Percentiles rank a stretch among this genome's conserved stretches.
phyloP scores from a whole-genome alignment of 441 rosid species.

The Arabidopsis hybrid region DNA sequence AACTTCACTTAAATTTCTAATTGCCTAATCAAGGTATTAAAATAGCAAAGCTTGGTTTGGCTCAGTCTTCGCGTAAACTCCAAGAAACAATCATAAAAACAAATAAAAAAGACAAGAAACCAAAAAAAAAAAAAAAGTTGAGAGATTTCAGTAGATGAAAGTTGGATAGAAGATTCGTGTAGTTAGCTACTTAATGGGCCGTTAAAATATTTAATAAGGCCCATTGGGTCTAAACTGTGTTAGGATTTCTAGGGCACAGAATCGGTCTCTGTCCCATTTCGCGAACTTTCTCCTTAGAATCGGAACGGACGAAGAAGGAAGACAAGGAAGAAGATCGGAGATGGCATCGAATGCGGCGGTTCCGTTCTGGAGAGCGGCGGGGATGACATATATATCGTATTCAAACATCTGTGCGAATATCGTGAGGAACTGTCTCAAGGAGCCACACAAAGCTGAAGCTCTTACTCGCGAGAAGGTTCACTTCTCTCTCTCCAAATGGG shows the following conservation, averaged over 20 bases:
- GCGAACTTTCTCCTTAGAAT: neutral
- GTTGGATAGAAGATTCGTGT: neutral
- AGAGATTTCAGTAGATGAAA: conserved; percentile 7
- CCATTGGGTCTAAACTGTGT: conserved; percentile 13
- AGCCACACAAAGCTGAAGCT: conserved; percentile 71
- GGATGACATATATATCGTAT: conserved; percentile 86
- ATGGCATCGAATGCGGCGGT: conserved; percentile 90
- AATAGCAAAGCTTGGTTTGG: conserved; percentile 22
- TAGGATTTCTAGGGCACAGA: conserved; percentile 14
- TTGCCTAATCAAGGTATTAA: conserved; percentile 11
- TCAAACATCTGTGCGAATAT: conserved; percentile 90
- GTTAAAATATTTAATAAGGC: neutral
- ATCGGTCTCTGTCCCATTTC: neutral
- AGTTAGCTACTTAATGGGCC: neutral
- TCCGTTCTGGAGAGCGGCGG: conserved; percentile 95
- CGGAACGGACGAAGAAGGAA: neutral
- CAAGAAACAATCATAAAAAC: conserved; percentile 39
- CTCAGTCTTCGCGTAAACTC: conserved; percentile 35
- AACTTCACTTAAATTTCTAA: neutral
- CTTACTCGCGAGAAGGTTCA: conserved; percentile 88
- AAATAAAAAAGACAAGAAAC: neutral
- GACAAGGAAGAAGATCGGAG: conserved; percentile 8
- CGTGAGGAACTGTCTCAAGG: conserved; percentile 90
- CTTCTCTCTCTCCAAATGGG: conserved; percentile 76
- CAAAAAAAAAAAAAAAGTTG: neutral